phyloP scores from a whole-genome alignment of 306 rosid genomes.

The Cucurbita ficifolia region DNA sequence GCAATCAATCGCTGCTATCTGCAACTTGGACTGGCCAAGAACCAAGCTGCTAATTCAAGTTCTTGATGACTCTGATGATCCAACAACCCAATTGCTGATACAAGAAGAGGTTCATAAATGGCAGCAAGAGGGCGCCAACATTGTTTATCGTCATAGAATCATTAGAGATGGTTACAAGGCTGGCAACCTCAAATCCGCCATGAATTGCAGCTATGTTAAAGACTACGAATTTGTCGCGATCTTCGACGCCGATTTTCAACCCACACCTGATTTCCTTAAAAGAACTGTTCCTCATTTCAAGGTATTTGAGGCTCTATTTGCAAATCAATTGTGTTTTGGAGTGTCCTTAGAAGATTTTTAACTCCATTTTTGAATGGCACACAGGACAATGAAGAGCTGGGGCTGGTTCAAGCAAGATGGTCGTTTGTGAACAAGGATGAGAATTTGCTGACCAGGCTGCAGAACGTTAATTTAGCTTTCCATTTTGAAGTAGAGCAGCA shows the following conservation, averaged over 20 bases:
- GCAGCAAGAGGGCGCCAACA: slow-evolving; percentile 65
- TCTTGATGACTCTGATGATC: slow-evolving; percentile 87
- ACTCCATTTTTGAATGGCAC: not conserved
- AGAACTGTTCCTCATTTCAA: slow-evolving; percentile 76
- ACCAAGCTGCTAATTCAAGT: slow-evolving; percentile 56
- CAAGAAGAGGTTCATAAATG: slow-evolving; percentile 65
- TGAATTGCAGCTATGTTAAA: slow-evolving; percentile 76
- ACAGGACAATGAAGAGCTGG: slow-evolving; percentile 67
- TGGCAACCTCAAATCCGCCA: slow-evolving; percentile 87
- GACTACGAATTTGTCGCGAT: slow-evolving; percentile 78
- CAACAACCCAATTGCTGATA: slow-evolving; percentile 47
- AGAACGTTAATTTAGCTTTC: slow-evolving; percentile 68
- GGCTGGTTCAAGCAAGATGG: slow-evolving; percentile 91
- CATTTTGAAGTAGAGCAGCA: slow-evolving; percentile 86
- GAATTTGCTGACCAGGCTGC: slow-evolving; percentile 72
- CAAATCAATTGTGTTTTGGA: not conserved
- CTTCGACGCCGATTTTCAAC: slow-evolving; percentile 89
- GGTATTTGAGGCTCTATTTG: slow-evolving; percentile 17
- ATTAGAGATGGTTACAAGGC: slow-evolving; percentile 87
- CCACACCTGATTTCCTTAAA: slow-evolving; percentile 65
- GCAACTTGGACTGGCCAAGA: slow-evolving; percentile 85
- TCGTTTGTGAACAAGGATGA: slow-evolving; percentile 90
- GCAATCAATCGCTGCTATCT: slow-evolving; percentile 73
- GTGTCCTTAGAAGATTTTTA: not conserved
- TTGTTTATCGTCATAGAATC: slow-evolving; percentile 61